These are phyloP conservation scores for Pleoardoris graminearum DNA, from an alignment of 2,329 filamentous ascomycete genomes.

Conservation along the genomic window DNA sequence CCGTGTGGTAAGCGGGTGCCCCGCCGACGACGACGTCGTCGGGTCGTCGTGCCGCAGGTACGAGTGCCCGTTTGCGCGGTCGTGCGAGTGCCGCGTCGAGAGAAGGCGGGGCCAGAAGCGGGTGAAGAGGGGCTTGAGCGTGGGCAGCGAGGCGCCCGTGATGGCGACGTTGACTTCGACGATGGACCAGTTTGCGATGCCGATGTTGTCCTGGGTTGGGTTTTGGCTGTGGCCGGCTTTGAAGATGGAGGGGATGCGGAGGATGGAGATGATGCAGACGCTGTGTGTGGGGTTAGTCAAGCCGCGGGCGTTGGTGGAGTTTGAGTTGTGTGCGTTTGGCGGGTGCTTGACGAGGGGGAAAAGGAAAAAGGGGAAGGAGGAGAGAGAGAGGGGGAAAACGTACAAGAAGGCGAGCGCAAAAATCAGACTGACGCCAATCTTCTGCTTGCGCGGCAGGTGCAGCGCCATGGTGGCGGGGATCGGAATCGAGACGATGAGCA, in stretches of 20 bases:
- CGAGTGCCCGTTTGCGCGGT: no score
- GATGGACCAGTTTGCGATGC: not conserved
- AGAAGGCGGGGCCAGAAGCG: not conserved
- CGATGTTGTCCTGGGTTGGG: not conserved
- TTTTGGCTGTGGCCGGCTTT: not conserved
- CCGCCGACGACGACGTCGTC: no score
- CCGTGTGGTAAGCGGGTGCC: no score
- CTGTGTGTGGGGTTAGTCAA: no score
- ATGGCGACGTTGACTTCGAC: constrained; percentile 5
- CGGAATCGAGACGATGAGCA: constrained; percentile 41
- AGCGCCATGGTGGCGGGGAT: constrained; percentile 45
- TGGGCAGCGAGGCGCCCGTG: not conserved
- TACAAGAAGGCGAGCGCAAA: constrained; percentile 34
- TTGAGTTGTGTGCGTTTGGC: no score
- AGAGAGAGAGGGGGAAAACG: not conserved
- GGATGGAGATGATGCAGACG: constrained; percentile 2
- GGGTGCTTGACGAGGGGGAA: no score
- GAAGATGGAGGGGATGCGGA: not conserved
- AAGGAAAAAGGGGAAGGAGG: not conserved
- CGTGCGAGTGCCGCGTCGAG: not conserved
- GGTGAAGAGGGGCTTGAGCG: constrained; percentile 6
- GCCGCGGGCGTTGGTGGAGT: no score
- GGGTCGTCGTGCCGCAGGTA: no score
- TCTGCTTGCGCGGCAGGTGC: constrained; percentile 24
- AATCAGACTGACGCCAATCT: constrained; percentile 24